Base-by-base conservation (phyloP, 2,329 filamentous ascomycete species). In the Colletotrichum euphorbiae region DNA sequence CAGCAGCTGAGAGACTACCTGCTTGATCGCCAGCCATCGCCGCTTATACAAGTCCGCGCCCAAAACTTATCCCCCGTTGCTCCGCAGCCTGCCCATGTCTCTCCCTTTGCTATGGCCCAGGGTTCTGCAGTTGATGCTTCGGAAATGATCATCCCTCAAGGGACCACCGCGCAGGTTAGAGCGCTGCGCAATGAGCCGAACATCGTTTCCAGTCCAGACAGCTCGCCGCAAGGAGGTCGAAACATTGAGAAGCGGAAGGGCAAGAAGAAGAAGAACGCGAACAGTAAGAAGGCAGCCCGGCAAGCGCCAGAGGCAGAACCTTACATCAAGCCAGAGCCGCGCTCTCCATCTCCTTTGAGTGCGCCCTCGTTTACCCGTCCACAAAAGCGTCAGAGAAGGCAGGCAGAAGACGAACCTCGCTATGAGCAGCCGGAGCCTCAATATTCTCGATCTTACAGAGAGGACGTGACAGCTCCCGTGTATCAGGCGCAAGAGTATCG, bases 61-160 rank as follows among this genome's bases (percentile, higher is more conserved):
- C 91, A 94, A 76, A 90, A 94, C 73, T 87, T 90, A 57, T 90
- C 89, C 40, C 91, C 91, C 46, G 81, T 91, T 75, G 92, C 92
- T 58, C 92, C 93, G 28, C 92, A 93, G 74, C 91, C 93, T 60
- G 89, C 90, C 55, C 90, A 92, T 75, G 89, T 88, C 71, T 84
- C 91, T 77, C 82, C 85, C 71, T 75, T 90, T 80, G 81, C 86
- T 72, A 79, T 81, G 75, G 78, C 82, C 59, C 79, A 79, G 38
- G 76, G 76, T 19, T 74, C 76, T 28, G 75, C 75, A 54, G 71
- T 77, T 43, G 71, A 71, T 17, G 73, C 75, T 12, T 73, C 75
- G 9, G 78, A 80, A 31, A 57, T 75, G 13, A 73, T 71, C 67
- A 72, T 75, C 48, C 77, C 80, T 24, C 78, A 78, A 70, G 82